Evolutionary conservation across 805 yeast genomes (phyloP).

Genomic region (Ogataea ganodermae): DNA sequence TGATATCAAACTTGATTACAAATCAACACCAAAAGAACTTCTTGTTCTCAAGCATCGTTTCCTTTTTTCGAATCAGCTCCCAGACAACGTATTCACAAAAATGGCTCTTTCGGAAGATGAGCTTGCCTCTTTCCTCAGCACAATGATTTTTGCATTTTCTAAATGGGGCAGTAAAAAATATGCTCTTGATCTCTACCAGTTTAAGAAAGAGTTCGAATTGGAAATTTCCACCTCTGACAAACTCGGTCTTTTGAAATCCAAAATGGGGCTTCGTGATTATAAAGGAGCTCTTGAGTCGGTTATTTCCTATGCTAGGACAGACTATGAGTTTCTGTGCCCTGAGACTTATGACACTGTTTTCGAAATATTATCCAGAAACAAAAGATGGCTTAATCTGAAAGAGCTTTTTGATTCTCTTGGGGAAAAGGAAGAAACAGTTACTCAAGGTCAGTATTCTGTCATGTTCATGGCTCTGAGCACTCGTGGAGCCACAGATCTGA

Average conservation of each 20-base stretch:
- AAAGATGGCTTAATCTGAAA: constrained; percentile 54
- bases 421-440: constrained; percentile 55
- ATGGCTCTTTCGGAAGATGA: constrained; percentile 9
- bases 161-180: constrained; percentile 26
- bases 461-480: constrained; percentile 65
- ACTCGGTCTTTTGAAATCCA: constrained; percentile 23
- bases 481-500: constrained; percentile 47
- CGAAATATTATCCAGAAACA: constrained; percentile 22
- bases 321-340: constrained; percentile 14
- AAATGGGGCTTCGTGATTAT: constrained; percentile 13
- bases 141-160: constrained; percentile 23
- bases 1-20: constrained; percentile 8
- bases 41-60: constrained; percentile 17
- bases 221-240: constrained; percentile 19
- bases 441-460: constrained; percentile 52
- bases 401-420: constrained; percentile 56
- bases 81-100: constrained; percentile 10
- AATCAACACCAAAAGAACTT: constrained; percentile 12
- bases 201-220: constrained; percentile 15
- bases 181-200: constrained; percentile 13
- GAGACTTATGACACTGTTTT: constrained; percentile 23
- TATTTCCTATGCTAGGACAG: constrained; percentile 5
- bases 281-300: constrained; percentile 17
- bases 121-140: constrained; percentile 18
- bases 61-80: constrained; percentile 13